Base-by-base conservation (phyloP, 2,329 filamentous ascomycete genomes). In the Colletotrichum sp. region DNA sequence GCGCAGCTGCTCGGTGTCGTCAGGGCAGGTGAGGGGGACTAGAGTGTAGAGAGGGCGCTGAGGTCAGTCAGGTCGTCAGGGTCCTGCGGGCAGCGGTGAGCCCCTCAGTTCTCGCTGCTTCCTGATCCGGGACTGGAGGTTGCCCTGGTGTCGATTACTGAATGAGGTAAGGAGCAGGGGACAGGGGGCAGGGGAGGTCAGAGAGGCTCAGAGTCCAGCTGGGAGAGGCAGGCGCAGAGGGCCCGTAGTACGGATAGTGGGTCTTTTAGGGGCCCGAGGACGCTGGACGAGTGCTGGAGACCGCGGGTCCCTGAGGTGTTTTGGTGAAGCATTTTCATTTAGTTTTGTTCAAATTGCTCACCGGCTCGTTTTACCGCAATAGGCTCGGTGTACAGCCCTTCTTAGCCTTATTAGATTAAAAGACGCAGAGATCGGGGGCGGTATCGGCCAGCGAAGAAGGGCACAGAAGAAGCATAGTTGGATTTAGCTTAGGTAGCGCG, bases 201-300 rank as follows among this genome's bases (percentile, higher is more conserved):
- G 68, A 60, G 44, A 55, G 34, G n/a, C 22, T 26, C 67, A 22
- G 24, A 26, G 71, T 75, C 69, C 63, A 75, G 73, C 69, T 72
- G 63, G 13, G 9, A 9, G 63, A 63, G n/a, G 72, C 48, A 68
- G 72, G 72, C 63, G 69, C 73, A 75, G 69, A 75, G 65, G 55
- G 44, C 55, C 44, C 30, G 24, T 62, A 36, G 59, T 48, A 52
- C 44, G n/a, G 44, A 52, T 63, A 63, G 63, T 36, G 44, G 63
- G 13, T 22, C 30, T 57, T 13, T 22, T 30, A 15, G 26, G 48
- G 57, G 28, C 60, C 68, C 64, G 65, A 68, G 48, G 48, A 32
- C 22, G 8, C 15, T 34, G 22, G 12, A 39, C 10, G 44, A 28
- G 12, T 63, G 24, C 30, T n/a, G 24, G 44, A 34, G 24, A 32